These are phyloP conservation scores for Aspergillus puulaauensis DNA, from an alignment of 2,329 filamentous ascomycete species.

Conservation along the genomic window DNA sequence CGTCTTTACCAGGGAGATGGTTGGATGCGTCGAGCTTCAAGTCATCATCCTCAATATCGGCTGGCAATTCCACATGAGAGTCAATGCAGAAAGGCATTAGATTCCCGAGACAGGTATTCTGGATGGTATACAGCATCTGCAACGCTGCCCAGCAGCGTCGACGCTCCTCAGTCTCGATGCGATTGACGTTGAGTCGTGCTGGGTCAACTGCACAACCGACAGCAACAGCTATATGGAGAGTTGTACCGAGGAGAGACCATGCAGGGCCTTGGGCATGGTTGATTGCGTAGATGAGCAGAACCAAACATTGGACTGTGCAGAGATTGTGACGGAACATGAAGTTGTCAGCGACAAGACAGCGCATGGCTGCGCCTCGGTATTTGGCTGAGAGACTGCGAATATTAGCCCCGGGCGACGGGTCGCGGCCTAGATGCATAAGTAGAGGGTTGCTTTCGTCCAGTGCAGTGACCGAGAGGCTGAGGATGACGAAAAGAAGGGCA, in stretches of 20 bases:
- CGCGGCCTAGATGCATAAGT: slow-evolving; percentile 24
- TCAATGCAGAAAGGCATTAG: slow-evolving; percentile 20
- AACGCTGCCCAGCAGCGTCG: slow-evolving; percentile 30
- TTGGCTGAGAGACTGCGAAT: slow-evolving; percentile 22
- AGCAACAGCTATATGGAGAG: slow-evolving; percentile 28
- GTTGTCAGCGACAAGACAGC: slow-evolving; percentile 30
- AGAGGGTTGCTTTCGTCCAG: slow-evolving; percentile 21
- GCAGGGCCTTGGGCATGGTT: slow-evolving; percentile 28
- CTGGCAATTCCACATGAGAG: slow-evolving; percentile 18
- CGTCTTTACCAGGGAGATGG: not conserved
- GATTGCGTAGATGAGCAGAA: slow-evolving; percentile 32
- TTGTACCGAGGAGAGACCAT: slow-evolving; percentile 31
- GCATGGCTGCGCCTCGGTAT: slow-evolving; percentile 28
- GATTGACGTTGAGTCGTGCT: slow-evolving; percentile 20
- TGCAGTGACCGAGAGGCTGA: slow-evolving; percentile 27
- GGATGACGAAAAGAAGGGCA: slow-evolving; percentile 15
- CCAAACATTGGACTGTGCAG: slow-evolving; percentile 27
- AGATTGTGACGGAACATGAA: slow-evolving; percentile 31
- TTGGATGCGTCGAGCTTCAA: not conserved
- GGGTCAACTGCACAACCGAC: slow-evolving; percentile 35
- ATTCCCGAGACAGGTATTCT: slow-evolving; percentile 31
- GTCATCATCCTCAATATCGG: slow-evolving; percentile 22
- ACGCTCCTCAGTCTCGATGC: slow-evolving; percentile 26
- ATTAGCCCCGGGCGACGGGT: slow-evolving; percentile 18
- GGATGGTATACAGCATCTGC: slow-evolving; percentile 34